These are phyloP conservation scores for Periconia sp. DNA, from an alignment of 2,329 filamentous ascomycete genomes.

Conservation along the genomic window DNA sequence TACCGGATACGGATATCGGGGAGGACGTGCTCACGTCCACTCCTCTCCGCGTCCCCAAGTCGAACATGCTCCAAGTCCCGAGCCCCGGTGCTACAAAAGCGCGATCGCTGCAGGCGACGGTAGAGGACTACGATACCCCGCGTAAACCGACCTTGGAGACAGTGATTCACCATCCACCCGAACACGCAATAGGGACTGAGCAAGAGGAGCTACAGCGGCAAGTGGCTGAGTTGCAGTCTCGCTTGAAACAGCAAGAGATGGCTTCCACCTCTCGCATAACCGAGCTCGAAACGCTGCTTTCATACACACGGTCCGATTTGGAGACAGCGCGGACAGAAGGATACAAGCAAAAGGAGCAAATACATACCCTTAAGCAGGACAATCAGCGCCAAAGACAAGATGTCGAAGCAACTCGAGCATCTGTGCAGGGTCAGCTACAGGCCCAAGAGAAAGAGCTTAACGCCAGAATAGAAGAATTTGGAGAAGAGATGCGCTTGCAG, in stretches of 20 bases:
- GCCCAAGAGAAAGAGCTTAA: slow-evolving; percentile 27
- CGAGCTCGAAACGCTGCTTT: slow-evolving; percentile 42
- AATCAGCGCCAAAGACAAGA: slow-evolving; percentile 20
- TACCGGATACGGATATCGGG: slow-evolving; percentile 41
- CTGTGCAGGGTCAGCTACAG: slow-evolving; percentile 20
- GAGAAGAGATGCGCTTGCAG: slow-evolving; percentile 33
- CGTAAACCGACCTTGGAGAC: slow-evolving; percentile 44
- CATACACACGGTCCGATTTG: slow-evolving; percentile 40
- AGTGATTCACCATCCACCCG: slow-evolving; percentile 36
- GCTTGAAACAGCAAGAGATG: slow-evolving; percentile 34
- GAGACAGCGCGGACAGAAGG: slow-evolving; percentile 34
- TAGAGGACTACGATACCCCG: slow-evolving; percentile 45
- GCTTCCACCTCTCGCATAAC: slow-evolving; percentile 37
- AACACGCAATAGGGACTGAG: slow-evolving; percentile 17
- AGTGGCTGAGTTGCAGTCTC: slow-evolving; percentile 31
- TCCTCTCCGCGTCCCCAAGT: slow-evolving; percentile 29
- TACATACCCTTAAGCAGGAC: slow-evolving; percentile 21
- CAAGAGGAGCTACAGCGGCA: slow-evolving; percentile 20
- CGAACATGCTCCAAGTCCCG: slow-evolving; percentile 35
- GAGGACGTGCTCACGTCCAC: slow-evolving; percentile 33
- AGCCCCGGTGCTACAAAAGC: slow-evolving; percentile 31
- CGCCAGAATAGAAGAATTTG: slow-evolving; percentile 30
- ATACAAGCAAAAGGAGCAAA: slow-evolving; percentile 36
- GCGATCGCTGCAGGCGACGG: slow-evolving; percentile 41
- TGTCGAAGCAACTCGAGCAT: slow-evolving; percentile 9